phyloP scores from a whole-genome alignment of 2,329 filamentous ascomycete species.

The Aspergillus proliferans region DNA sequence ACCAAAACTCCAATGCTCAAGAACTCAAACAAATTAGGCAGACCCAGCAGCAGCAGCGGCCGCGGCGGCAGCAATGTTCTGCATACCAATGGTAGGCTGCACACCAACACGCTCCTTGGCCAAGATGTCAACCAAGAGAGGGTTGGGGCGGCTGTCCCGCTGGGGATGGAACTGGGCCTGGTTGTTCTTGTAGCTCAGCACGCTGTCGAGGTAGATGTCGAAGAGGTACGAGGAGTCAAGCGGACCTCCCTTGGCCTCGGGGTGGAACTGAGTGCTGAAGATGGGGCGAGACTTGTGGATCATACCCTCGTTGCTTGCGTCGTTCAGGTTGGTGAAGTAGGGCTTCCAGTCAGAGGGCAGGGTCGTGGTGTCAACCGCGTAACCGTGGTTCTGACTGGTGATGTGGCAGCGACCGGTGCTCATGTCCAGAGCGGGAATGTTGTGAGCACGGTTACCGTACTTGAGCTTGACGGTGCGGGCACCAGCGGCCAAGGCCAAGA shows the following conservation, averaged over 20 bases:
- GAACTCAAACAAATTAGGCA: conserved; percentile 12
- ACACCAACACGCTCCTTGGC: conserved; percentile 94
- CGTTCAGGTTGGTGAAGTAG: conserved; percentile 98
- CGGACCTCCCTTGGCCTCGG: conserved; percentile 93
- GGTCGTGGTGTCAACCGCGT: conserved; percentile 81
- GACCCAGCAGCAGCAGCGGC: conserved; percentile 23
- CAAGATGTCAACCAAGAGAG: conserved; percentile 82
- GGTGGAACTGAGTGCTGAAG: conserved; percentile 98
- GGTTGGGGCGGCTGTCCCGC: conserved; percentile 80
- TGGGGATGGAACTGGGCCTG: conserved; percentile 63
- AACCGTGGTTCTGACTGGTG: conserved; percentile 97
- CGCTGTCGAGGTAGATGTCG: conserved; percentile 89
- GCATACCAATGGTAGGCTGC: conserved; percentile 56
- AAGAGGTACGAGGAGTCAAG: conserved; percentile 95
- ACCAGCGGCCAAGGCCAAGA: conserved; percentile 82
- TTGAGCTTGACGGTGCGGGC: conserved; percentile 94
- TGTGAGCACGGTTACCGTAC: conserved; percentile 98
- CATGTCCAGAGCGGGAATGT: conserved; percentile 91
- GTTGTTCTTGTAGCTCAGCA: conserved; percentile 79
- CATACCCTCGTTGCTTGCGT: conserved; percentile 94
- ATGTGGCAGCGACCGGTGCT: conserved; percentile 98
- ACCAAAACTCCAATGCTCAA: conserved; percentile 8
- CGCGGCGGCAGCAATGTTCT: conserved; percentile 34
- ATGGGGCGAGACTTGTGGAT: conserved; percentile 94
- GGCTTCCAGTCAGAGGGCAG: conserved; percentile 86